Evolutionary conservation across 306 rosid genomes (phyloP).

Genomic region (Herpetospermum pedunculosum): DNA sequence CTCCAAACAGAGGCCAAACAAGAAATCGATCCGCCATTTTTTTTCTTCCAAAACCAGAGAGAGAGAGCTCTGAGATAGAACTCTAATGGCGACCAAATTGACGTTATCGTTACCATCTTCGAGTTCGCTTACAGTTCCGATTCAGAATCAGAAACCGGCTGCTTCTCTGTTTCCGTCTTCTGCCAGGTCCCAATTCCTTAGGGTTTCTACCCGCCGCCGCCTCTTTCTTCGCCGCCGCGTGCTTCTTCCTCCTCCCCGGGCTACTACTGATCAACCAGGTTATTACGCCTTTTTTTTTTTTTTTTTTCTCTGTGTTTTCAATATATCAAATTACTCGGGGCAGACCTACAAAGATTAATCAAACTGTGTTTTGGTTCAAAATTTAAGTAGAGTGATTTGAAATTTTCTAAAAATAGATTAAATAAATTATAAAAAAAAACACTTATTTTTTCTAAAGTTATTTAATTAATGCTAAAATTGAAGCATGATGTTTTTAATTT

Average conservation of each 20-base stretch:
- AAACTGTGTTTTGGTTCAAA: too few relatives aligned
- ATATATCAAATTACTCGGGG: too few relatives aligned
- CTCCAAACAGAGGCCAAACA: constrained; percentile 43
- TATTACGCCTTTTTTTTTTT: too few relatives aligned
- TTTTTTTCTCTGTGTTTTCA: neutral
- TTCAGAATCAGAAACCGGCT: constrained; percentile 35
- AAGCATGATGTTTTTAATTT: too few relatives aligned
- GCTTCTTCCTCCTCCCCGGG: constrained; percentile 34
- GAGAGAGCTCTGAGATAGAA: too few relatives aligned
- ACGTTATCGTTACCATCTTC: constrained; percentile 37
- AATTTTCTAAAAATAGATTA: too few relatives aligned
- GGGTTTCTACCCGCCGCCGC: constrained; percentile 30
- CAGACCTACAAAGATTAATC: too few relatives aligned
- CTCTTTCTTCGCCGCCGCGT: constrained; percentile 38
- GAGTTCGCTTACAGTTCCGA: constrained; percentile 20
- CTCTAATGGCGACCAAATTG: constrained; percentile 56
- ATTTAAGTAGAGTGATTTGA: too few relatives aligned
- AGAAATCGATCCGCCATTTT: neutral
- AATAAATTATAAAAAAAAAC: too few relatives aligned
- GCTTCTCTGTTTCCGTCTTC: constrained; percentile 27
- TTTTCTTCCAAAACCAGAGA: too few relatives aligned
- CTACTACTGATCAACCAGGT: constrained; percentile 80
- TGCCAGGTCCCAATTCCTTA: constrained; percentile 29
- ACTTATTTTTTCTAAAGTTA: too few relatives aligned
- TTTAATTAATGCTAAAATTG: too few relatives aligned